phyloP scores from a whole-genome alignment of 1,284 basidiomycete species.

The Fomitopsis pinicola region DNA sequence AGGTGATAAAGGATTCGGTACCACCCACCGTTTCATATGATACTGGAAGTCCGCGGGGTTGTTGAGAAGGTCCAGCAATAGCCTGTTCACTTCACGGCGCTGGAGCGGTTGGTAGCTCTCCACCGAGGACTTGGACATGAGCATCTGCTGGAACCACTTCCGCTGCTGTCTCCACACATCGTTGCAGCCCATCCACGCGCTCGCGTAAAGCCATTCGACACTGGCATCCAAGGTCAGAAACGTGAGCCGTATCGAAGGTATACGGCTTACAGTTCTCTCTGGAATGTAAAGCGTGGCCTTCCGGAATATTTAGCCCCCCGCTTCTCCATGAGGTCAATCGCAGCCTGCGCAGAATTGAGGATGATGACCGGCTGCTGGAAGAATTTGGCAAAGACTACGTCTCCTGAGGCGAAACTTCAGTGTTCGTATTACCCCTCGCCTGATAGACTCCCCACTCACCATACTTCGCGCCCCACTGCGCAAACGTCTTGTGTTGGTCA shows the following conservation, averaged over 20 bases:
- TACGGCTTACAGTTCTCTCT: slow-evolving; percentile 23
- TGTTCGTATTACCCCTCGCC: too few relatives aligned
- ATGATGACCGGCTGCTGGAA: slow-evolving; percentile 32
- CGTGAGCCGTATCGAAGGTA: too few relatives aligned
- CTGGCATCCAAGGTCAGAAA: neutral
- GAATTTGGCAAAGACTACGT: slow-evolving; percentile 32
- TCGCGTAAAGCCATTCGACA: slow-evolving; percentile 13
- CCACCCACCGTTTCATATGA: slow-evolving; percentile 21
- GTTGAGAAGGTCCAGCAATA: slow-evolving; percentile 20
- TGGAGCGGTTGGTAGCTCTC: slow-evolving; percentile 23
- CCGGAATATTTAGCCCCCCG: slow-evolving; percentile 36
- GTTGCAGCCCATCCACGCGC: slow-evolving; percentile 25
- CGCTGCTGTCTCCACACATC: slow-evolving; percentile 27
- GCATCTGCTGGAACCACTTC: slow-evolving; percentile 27
- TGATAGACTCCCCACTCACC: slow-evolving; percentile 1
- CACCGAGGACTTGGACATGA: slow-evolving; percentile 17
- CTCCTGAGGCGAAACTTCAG: slow-evolving; percentile 19
- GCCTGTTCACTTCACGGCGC: slow-evolving; percentile 20
- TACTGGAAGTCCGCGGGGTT: slow-evolving; percentile 20
- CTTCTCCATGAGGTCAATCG: slow-evolving; percentile 37
- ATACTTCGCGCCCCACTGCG: slow-evolving; percentile 18
- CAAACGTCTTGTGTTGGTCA: slow-evolving; percentile 16
- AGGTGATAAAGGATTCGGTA: too few relatives aligned
- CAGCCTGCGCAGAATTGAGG: slow-evolving; percentile 31
- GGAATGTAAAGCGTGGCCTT: slow-evolving; percentile 26